Conservation (phyloP, 257 asterid species). For the Scutellaria galericulata region DNA sequence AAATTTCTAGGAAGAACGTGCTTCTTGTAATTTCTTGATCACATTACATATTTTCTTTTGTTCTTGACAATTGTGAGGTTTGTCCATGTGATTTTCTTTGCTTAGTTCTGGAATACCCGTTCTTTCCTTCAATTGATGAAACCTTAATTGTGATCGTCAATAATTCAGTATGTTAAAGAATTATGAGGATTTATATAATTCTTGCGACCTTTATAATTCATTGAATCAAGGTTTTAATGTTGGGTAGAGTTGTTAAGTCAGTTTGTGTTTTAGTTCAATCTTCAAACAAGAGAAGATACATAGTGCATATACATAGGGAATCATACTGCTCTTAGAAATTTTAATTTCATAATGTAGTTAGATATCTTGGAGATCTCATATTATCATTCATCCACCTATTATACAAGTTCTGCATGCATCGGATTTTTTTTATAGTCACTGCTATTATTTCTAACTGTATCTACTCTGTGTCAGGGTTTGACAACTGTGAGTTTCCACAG, state of each 20-base stretch:
- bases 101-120: neutral
- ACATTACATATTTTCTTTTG: neutral
- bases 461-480: conserved; percentile 69
- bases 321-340: neutral
- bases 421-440: neutral
- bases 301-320: too few relatives aligned
- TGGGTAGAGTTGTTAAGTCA: neutral
- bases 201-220: too few relatives aligned
- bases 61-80: conserved; percentile 96
- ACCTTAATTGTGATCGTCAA: neutral
- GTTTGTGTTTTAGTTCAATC: neutral
- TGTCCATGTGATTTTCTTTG: conserved; percentile 33
- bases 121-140: conserved; percentile 17
- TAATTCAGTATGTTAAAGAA: neutral
- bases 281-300: neutral
- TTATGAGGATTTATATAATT: too few relatives aligned
- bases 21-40: too few relatives aligned
- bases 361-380: neutral
- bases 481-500: conserved; percentile 73
- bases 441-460: conserved; percentile 31
- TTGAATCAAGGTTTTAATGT: too few relatives aligned
- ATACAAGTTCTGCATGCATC: conserved; percentile 2
- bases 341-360: neutral
- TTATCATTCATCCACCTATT: neutral
- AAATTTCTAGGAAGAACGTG: too few relatives aligned